Conservation (phyloP, 2,329 filamentous ascomycete genomes). For the Graphilbum sp. region DNA sequence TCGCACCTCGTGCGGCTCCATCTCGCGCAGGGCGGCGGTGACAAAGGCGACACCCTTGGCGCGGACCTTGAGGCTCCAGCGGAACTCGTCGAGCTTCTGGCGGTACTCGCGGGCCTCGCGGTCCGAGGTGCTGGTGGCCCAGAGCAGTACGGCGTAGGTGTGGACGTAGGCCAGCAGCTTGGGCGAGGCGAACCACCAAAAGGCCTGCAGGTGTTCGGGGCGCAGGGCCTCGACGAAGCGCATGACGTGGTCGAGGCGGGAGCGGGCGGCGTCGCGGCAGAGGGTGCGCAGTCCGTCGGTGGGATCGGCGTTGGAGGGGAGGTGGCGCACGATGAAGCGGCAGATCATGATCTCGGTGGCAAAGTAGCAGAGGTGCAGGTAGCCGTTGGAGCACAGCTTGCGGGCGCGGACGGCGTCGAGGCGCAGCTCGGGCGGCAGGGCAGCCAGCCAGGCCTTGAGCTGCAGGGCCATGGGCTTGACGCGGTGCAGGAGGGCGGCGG, state of each 20-base stretch:
- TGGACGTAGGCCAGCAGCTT: constrained; percentile 91
- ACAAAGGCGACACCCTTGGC: constrained; percentile 30
- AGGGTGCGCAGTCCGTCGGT: constrained; percentile 53
- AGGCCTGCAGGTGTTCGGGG: constrained; percentile 70
- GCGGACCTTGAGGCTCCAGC: constrained; percentile 84
- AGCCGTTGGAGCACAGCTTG: constrained; percentile 48
- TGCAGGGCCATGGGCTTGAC: constrained; percentile 72
- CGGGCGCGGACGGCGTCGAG: constrained; percentile 42
- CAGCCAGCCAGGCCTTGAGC: constrained; percentile 67
- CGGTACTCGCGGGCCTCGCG: constrained; percentile 85
- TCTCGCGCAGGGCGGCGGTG: not conserved
- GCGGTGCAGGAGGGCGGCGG: constrained; percentile 54
- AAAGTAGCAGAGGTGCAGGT: constrained; percentile 83
- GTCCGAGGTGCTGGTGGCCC: constrained; percentile 66
- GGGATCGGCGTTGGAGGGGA: constrained; percentile 33
- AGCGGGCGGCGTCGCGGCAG: constrained; percentile 85
- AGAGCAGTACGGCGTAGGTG: constrained; percentile 79
- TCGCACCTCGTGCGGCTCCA: too few relatives aligned
- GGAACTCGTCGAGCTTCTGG: constrained; percentile 69
- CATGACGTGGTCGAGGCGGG: constrained; percentile 86
- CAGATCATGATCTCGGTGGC: constrained; percentile 89
- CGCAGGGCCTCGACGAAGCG: constrained; percentile 91
- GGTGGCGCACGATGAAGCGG: constrained; percentile 72
- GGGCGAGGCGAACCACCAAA: constrained; percentile 83
- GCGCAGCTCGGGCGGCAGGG: constrained; percentile 43